A percentile compares a stretch with the other conserved stretches of the same genome.
Evolutionary conservation across 2,329 filamentous ascomycete species (phyloP).

Genomic region (Calonectria crousiana): DNA sequence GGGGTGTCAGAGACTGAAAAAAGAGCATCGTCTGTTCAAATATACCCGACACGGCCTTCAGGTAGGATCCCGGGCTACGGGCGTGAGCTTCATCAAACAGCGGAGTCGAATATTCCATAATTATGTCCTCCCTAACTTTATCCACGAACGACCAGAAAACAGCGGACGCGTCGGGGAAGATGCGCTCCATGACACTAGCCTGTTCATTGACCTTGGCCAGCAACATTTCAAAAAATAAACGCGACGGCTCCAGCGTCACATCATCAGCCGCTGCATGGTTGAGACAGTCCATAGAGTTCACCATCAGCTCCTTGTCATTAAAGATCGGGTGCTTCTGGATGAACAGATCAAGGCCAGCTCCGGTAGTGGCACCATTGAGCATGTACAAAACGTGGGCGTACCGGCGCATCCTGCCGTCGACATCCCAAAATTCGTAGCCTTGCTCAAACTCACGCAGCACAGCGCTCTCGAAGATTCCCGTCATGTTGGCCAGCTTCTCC

Average conservation of each 20-base stretch:
- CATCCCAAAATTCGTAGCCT: constrained; percentile 89
- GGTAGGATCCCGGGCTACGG: constrained; percentile 79
- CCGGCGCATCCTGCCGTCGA: constrained; percentile 87
- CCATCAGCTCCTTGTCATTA: constrained; percentile 74
- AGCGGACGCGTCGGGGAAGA: constrained; percentile 79
- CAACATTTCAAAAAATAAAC: constrained; percentile 82
- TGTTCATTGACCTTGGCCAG: constrained; percentile 86
- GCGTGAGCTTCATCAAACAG: constrained; percentile 90
- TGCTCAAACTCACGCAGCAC: constrained; percentile 93
- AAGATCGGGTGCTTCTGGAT: constrained; percentile 91
- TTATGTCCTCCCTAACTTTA: constrained; percentile 84
- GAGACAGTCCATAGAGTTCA: constrained; percentile 83
- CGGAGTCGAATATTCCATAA: constrained; percentile 87
- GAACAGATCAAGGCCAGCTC: constrained; percentile 78
- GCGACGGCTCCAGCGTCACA: constrained; percentile 83
- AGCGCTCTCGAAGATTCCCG: constrained; percentile 88
- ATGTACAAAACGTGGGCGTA: constrained; percentile 89
- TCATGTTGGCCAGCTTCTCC: constrained; percentile 79
- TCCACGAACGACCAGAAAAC: constrained; percentile 85
- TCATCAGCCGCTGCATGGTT: constrained; percentile 74
- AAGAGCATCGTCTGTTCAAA: constrained; percentile 90
- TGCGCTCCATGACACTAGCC: constrained; percentile 80
- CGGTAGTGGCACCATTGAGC: constrained; percentile 84
- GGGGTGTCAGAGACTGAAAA: constrained; percentile 76
- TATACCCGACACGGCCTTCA: constrained; percentile 87